Base-by-base conservation (phyloP, 352 stramenopile species). In the Phytophthora hybrid region DNA sequence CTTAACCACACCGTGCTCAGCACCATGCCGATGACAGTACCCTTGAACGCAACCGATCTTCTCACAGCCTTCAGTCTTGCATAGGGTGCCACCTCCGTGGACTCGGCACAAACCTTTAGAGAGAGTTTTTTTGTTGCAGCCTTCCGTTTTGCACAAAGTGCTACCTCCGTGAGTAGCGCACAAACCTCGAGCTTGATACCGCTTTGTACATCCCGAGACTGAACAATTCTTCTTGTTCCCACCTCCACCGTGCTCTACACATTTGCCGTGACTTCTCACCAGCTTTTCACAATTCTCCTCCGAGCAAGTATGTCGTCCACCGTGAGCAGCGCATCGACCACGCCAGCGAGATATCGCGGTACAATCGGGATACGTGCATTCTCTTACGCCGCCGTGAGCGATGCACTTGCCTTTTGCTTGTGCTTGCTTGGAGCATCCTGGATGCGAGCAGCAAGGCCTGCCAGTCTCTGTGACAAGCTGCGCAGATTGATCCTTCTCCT, bases 401-500 rank as follows among this genome's bases (percentile, higher is more conserved):
- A 78, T 74, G 46, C 71, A 78, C 16, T 74, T 74, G 10, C 66
- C 71, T 61, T 71, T 78, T 3, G 37, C 54, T 31, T 78, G 71
- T 9, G 59, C 49, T 63, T 74, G 66, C 4, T 78, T 74, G 6
- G 55, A 58, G 18, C 71, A 78, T 51, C 61, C 66, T n/a, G 54
- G 46, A 49, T 71, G 61, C 4, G 66, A 74, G 29, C 71, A 78
- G n/a, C 11, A 58, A 51, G 7, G 29, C 18, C 18, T 60, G 49
- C 14, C 65, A 59, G 0, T 46, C 23, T 57, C 21, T 5, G 47
- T 53, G 47, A 53, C 18, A 23, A 19, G 47, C 19, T 53, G n/a
- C 51, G 51, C 18, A 10, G 47, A n/a, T n/a, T 23, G n/a, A 13
- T 53, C 47, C 26, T 29, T 5, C 9, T 23, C n/a, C 3, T 53